phyloP scores from a whole-genome alignment of 441 rosid genomes.

The Aquilaria agallochum region DNA sequence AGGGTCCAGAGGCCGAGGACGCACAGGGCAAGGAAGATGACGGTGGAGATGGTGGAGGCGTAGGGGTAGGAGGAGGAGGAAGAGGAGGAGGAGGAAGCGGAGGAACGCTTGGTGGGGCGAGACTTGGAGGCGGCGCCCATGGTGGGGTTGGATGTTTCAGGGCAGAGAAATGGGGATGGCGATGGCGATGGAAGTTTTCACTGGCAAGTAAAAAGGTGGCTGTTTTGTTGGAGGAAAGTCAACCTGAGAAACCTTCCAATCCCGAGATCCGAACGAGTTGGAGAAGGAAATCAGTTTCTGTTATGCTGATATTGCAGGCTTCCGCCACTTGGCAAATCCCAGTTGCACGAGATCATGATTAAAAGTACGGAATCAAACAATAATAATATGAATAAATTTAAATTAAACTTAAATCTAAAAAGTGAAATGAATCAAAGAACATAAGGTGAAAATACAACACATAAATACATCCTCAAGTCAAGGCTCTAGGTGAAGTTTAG shows the following conservation, averaged over 20 bases:
- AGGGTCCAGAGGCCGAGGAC: slow-evolving; percentile 89
- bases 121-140: slow-evolving; percentile 71
- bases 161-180: background rate
- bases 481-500: too few relatives aligned
- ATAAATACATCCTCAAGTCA: too few relatives aligned
- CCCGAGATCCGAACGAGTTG: slow-evolving; percentile 64
- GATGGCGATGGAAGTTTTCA: background rate
- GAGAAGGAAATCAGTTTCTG: slow-evolving; percentile 27
- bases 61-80: slow-evolving; percentile 60
- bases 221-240: slow-evolving; percentile 33
- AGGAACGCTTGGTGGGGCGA: slow-evolving; percentile 49
- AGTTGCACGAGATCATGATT: too few relatives aligned
- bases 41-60: slow-evolving; percentile 65
- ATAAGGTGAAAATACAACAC: too few relatives aligned
- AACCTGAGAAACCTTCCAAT: slow-evolving; percentile 37
- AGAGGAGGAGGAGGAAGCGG: slow-evolving; percentile 63
- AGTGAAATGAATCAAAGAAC: too few relatives aligned
- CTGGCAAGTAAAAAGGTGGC: slow-evolving; percentile 10
- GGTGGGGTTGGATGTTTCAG: background rate
- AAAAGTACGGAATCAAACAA: too few relatives aligned
- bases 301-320: too few relatives aligned
- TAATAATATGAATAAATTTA: too few relatives aligned
- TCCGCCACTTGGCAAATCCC: too few relatives aligned
- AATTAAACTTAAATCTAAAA: too few relatives aligned
- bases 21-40: slow-evolving; percentile 60